These are phyloP conservation scores for Mycotypha africana DNA, from an alignment of 371 early-diverging fungal genomes.

Conservation along the genomic window DNA sequence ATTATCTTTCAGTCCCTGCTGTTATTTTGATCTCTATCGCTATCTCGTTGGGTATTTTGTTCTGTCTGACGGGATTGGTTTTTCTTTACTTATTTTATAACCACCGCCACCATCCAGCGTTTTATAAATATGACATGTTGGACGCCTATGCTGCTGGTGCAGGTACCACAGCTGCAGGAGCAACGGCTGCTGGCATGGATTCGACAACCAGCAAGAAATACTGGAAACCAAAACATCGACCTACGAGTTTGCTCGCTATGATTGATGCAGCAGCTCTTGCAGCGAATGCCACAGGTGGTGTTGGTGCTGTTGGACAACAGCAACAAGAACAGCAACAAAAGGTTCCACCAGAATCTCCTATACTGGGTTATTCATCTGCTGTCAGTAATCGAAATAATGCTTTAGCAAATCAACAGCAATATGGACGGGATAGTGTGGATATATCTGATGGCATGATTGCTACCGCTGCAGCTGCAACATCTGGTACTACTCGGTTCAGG, in stretches of 20 bases:
- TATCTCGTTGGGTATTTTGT: constrained; percentile 63
- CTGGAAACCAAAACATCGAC: constrained; percentile 18
- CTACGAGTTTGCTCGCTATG: constrained; percentile 9
- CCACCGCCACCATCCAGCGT: constrained; percentile 11
- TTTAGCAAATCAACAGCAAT: not conserved
- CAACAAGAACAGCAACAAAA: not conserved
- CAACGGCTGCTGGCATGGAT: constrained; percentile 26
- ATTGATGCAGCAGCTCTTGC: constrained; percentile 6
- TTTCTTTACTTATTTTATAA: constrained; percentile 31
- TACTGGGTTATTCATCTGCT: constrained; percentile 11
- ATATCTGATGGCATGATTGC: not conserved
- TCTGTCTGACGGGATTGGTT: constrained; percentile 47
- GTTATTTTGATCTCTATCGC: constrained; percentile 72
- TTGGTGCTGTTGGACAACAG: not conserved
- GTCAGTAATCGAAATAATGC: not conserved
- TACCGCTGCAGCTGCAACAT: not conserved
- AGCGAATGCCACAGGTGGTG: not conserved
- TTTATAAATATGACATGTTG: constrained; percentile 12
- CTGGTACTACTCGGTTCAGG: not conserved
- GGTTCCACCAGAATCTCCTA: not conserved
- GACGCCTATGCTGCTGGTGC: too few species aligned
- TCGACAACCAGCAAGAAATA: too few species aligned
- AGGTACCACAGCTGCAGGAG: too few species aligned
- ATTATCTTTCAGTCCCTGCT: constrained; percentile 49
- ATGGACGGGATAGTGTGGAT: constrained; percentile 1